Evolutionary conservation across 2,329 filamentous ascomycete species (phyloP).

Genomic region (Fusarium gaditjirri): DNA sequence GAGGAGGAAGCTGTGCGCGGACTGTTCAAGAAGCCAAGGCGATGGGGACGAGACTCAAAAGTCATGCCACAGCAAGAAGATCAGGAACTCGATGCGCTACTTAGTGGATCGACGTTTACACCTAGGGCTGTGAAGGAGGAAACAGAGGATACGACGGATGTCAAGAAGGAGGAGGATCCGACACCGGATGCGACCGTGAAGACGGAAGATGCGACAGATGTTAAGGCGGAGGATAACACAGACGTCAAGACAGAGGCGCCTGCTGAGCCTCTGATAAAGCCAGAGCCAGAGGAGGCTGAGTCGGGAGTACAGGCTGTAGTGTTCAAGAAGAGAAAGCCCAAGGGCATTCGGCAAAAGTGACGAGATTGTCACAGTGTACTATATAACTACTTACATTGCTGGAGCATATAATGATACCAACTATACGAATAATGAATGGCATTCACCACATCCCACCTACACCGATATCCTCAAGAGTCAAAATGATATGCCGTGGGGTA

Average conservation of each 20-base stretch:
- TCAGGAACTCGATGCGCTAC: constrained; percentile 71
- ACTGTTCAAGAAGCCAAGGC: constrained; percentile 68
- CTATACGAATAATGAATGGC: background rate
- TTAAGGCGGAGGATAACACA: constrained; percentile 7
- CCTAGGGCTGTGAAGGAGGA: constrained; percentile 41
- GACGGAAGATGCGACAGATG: constrained; percentile 1
- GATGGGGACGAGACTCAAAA: constrained; percentile 65
- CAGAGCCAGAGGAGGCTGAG: constrained; percentile 43
- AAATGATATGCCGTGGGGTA: background rate
- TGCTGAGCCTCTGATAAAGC: constrained; percentile 42
- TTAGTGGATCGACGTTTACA: constrained; percentile 53
- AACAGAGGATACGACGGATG: constrained; percentile 24
- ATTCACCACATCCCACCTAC: background rate
- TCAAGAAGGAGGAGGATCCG: constrained; percentile 39
- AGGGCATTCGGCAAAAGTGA: constrained; percentile 69
- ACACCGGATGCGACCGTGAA: constrained; percentile 6
- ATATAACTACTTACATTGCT: background rate
- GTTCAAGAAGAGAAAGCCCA: constrained; percentile 84
- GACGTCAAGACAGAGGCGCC: constrained; percentile 56
- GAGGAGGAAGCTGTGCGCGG: constrained; percentile 68
- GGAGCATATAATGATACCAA: background rate
- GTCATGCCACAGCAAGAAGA: constrained; percentile 59
- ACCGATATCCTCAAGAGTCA: background rate
- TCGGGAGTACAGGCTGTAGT: constrained; percentile 61
- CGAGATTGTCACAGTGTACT: background rate